Evolutionary conservation across 495 filamentous ascomycete genomes (phyloP), one percentile per base, ranked within the genome.

Genomic region (Aspergillus bertholletiae): DNA sequence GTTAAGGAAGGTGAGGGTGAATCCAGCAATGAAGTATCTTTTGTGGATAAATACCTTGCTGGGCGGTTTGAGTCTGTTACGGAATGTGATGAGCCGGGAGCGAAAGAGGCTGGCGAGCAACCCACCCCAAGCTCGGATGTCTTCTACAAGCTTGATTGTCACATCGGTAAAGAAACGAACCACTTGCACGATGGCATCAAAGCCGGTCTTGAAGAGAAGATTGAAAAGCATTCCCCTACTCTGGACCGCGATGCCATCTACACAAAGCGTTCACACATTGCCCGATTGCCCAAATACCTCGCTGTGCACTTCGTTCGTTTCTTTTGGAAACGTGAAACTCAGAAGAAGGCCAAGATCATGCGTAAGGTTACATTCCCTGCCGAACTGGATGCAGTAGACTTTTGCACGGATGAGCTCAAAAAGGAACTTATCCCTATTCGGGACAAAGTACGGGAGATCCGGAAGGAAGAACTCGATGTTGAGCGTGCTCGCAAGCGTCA

Each of bases 271-370:
- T 96, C 92, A 26, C 84, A 85, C 56, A 92, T 98, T 58, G 80
- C 91, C 21, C 87, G 93, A 8, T 70, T 97, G 53, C 94, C 94
- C 12, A 96, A 95, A 66, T 96, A 98, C 57, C 79, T 98, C 26
- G 93, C 94, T 13, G 92, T 97, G 5, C 94, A 98, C 66, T 96
- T 98, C 66, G 89, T 98, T 55, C 91, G 94, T 55, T 98, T 98
- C 75, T 96, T 89, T 77, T 98, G 95, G 95, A 92, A 95, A 67
- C 81, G 87, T 18, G 89, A 92, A 53, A 89, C 88, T 7, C 85
- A 93, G 67, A 97, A 97, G 80, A 98, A 98, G 76, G 90, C 92
- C 51, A 98, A 98, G 82, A 98, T 98, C 64, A 92, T 98, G 92
- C 88, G 92, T 60, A 98, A 97, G 71, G 94, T 98, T 41, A 91